phyloP scores from a whole-genome alignment of 441 rosid genomes.

The Adansonia madagascariensis region DNA sequence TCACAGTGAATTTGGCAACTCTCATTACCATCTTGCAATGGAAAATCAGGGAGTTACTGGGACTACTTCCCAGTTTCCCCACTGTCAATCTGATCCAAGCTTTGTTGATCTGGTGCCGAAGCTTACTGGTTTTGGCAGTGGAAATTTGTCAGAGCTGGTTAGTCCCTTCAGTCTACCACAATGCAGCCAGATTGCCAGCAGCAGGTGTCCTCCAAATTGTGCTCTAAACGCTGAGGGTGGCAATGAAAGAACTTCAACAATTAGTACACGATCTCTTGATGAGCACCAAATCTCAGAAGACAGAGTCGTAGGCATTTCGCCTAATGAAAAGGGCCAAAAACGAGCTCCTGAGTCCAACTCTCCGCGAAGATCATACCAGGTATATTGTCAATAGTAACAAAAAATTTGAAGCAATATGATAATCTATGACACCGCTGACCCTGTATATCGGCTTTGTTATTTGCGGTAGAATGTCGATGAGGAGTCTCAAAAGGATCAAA shows the following conservation, averaged over 20 bases:
- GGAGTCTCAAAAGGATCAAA: conserved; percentile 50
- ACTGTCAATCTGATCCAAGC: conserved; percentile 58
- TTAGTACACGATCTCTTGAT: conserved; percentile 46
- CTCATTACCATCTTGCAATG: conserved; percentile 55
- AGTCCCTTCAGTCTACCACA: conserved; percentile 47
- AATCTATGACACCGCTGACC: conserved; percentile 22
- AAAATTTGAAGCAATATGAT: conserved; percentile 21
- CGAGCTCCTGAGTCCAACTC: conserved; percentile 41
- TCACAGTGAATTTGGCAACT: conserved; percentile 53
- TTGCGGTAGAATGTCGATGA: conserved; percentile 60
- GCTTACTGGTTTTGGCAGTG: conserved; percentile 61
- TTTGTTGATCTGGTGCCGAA: conserved; percentile 55
- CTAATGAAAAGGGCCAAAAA: conserved; percentile 53
- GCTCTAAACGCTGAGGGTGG: conserved; percentile 44
- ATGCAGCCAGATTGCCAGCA: conserved; percentile 39
- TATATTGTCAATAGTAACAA: conserved; percentile 30
- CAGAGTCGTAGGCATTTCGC: conserved; percentile 41
- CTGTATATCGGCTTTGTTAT: conserved; percentile 27
- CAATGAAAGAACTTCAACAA: conserved; percentile 44
- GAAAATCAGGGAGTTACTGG: conserved; percentile 60
- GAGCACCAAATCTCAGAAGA: conserved; percentile 57
- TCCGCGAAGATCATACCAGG: conserved; percentile 48
- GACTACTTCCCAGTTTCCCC: conserved; percentile 49
- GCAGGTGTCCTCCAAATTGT: conserved; percentile 44
- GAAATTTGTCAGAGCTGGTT: conserved; percentile 60